Base-by-base conservation (phyloP, 75 land plant genomes). In the Sequoiadendron giganteum region DNA sequence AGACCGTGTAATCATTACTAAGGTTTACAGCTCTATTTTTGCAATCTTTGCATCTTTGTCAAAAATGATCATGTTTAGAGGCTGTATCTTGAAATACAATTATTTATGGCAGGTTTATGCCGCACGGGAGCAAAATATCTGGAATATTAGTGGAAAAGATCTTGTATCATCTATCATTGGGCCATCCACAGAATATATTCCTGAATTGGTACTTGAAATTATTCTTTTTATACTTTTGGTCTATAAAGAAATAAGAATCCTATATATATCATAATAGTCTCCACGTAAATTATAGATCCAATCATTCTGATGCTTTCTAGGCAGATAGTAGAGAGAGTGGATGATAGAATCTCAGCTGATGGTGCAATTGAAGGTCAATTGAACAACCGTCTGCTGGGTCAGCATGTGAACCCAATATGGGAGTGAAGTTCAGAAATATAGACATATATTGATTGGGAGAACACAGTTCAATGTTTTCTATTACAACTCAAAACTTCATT, bases 1-100 rank as follows among this genome's bases (percentile, higher is more conserved):
- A 72, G 94, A 95, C 78, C 85, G 90, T 52, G 96, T 95, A 13
- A 89, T 95, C 18, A 87, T 95, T 21, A 94, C 95, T n/a, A 90
- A 91, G 95, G 95, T 94, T 47, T 47, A 42, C 34, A 52, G 52
- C 68, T 77, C 5, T 19, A 86, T n/a, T 21, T 43, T 42, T 47
- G 38, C 15, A 42, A 47, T 47, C 87, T 55, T 3, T 34, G 10
- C 21, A 30, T 19, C 5, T 43, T 65, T 86, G 48, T 47, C 14
- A 82, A 45, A 47, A 82, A 18, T 47, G 85, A 76, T 5, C 36
- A 28, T 36, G 43, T 75, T 87, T 76, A 28, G 65, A 47, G 58
- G 76, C 13, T 85, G 77, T 18, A 39, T 54, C 47, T 85, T 8
- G 54, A 55, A 28, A 32, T 49, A 65, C 9, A 34, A 1, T 49